A percentile compares a stretch with the other conserved stretches of the same genome.
phyloP scores from a whole-genome alignment of 2,329 filamentous ascomycete genomes.

The Epichloe glyceriae region DNA sequence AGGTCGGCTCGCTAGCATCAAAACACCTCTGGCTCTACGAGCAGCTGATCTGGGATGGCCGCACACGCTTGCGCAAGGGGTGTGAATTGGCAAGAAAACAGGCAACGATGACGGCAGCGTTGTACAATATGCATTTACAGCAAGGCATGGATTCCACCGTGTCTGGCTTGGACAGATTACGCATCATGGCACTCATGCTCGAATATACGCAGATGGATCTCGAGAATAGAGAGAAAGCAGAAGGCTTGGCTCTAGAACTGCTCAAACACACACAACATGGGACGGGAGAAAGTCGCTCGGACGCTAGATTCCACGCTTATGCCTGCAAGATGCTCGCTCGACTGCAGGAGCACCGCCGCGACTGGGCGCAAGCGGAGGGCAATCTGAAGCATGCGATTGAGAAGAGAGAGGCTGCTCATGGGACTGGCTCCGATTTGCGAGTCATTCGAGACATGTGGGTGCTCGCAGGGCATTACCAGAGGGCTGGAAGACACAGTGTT shows the following conservation, averaged over 20 bases:
- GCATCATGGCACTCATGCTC: constrained; percentile 21
- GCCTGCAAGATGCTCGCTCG: constrained; percentile 25
- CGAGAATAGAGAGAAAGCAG: constrained; percentile 18
- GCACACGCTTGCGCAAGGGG: constrained; percentile 20
- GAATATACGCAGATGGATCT: constrained; percentile 28
- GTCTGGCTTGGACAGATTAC: constrained; percentile 14
- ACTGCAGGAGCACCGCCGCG: constrained; percentile 19
- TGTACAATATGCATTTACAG: constrained; percentile 13
- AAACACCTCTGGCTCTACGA: constrained; percentile 25
- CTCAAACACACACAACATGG: constrained; percentile 15
- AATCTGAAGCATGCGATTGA: constrained; percentile 20
- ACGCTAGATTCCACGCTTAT: constrained; percentile 25
- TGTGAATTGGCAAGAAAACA: constrained; percentile 17
- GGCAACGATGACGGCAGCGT: constrained; percentile 18
- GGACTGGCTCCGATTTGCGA: constrained; percentile 20
- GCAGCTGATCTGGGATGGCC: constrained; percentile 26
- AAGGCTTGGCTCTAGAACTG: constrained; percentile 17
- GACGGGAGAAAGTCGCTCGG: constrained; percentile 12
- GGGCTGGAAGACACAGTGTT: constrained; percentile 15
- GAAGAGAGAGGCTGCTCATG: constrained; percentile 24
- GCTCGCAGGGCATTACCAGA: constrained; percentile 21
- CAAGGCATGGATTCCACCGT: constrained; percentile 5
- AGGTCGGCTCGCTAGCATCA: constrained; percentile 17
- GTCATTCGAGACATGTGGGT: constrained; percentile 28
- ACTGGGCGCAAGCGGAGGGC: constrained; percentile 20